These are phyloP conservation scores for Flaveria sonorensis DNA, from an alignment of 129 eudicot species.

Conservation along the genomic window DNA sequence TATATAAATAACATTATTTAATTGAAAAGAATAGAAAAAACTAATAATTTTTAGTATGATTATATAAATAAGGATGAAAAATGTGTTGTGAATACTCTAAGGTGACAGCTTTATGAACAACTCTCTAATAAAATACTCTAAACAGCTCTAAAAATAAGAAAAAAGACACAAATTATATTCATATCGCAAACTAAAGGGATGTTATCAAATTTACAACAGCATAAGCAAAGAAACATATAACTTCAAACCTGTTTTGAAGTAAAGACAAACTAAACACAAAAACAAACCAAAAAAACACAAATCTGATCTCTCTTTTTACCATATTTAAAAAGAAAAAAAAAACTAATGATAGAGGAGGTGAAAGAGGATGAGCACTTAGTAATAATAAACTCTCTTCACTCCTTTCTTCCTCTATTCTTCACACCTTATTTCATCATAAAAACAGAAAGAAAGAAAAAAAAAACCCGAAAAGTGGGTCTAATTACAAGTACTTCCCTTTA, in stretches of 20 bases:
- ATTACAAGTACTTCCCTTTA: slow-evolving; percentile 32
- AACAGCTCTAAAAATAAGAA: too few relatives aligned
- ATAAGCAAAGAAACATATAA: slow-evolving; percentile 29
- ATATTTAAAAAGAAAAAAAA: slow-evolving; percentile 32
- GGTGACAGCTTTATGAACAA: too few relatives aligned
- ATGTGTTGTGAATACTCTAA: too few relatives aligned
- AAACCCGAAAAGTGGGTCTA: slow-evolving; percentile 31
- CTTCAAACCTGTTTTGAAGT: slow-evolving; percentile 42
- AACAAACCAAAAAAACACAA: slow-evolving; percentile 8
- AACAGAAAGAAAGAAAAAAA: slow-evolving; percentile 28
- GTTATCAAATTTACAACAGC: slow-evolving; percentile 73
- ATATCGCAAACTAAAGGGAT: slow-evolving; percentile 35
- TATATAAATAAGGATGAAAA: too few relatives aligned
- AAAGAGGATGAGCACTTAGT: slow-evolving; percentile 97
- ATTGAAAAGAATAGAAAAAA: too few relatives aligned
- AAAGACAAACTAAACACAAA: slow-evolving; percentile 2
- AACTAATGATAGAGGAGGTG: slow-evolving; percentile 58
- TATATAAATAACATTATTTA: too few relatives aligned
- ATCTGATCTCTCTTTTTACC: slow-evolving; percentile 34
- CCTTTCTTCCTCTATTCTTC: slow-evolving; percentile 70
- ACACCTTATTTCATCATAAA: slow-evolving; percentile 37
- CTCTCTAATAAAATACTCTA: too few relatives aligned
- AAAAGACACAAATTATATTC: too few relatives aligned
- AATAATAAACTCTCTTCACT: slow-evolving; percentile 74
- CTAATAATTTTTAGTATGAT: too few relatives aligned